These are phyloP conservation scores for Rhododendron vialii DNA, from an alignment of 148 eudicot genomes.

Conservation along the genomic window DNA sequence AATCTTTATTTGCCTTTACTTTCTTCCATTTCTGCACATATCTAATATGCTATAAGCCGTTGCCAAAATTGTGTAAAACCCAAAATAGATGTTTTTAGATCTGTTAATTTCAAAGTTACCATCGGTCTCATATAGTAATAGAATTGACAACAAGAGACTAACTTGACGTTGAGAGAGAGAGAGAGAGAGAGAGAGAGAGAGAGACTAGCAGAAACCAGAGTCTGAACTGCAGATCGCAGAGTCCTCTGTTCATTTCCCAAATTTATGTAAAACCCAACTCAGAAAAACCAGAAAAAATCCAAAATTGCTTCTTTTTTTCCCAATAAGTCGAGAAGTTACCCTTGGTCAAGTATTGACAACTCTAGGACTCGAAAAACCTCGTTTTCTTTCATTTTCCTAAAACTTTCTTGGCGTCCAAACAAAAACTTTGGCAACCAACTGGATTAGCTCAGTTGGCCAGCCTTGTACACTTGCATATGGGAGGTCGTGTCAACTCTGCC, in stretches of 20 bases:
- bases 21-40: not conserved
- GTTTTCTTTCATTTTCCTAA: not conserved
- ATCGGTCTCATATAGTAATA: not conserved
- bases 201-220: constrained; percentile 52
- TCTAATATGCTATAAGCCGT: not conserved
- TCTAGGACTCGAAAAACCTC: not conserved
- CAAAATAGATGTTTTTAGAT: not conserved
- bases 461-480: too few species aligned
- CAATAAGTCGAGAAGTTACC: not conserved
- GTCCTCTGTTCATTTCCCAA: constrained; percentile 20
- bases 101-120: not conserved
- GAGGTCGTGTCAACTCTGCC: too few species aligned
- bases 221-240: constrained; percentile 53
- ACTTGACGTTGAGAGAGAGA: not conserved
- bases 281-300: not conserved
- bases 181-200: not conserved
- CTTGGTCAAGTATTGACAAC: not conserved
- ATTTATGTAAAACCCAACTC: not conserved
- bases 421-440: not conserved
- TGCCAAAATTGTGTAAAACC: not conserved
- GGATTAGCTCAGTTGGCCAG: too few species aligned
- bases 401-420: not conserved
- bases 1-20: not conserved
- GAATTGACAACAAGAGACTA: not conserved
- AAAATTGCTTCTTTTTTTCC: not conserved